Evolutionary conservation across 805 yeast species (phyloP), one percentile per base, ranked within the genome.

Genomic region (Ogataea zsoltii): DNA sequence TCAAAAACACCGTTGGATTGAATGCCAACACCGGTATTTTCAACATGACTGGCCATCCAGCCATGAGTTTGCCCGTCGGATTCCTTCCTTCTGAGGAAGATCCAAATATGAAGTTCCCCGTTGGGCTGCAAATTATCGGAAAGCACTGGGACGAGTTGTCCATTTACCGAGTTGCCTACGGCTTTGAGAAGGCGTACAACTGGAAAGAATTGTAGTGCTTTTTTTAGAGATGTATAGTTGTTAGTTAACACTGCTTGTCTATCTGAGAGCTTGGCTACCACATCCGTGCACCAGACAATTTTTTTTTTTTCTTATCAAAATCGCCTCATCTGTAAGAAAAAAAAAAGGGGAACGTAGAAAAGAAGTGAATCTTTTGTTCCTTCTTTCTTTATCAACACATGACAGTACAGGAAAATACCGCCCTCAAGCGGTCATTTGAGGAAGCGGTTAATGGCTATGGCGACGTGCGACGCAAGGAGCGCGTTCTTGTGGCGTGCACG

Each of bases 41-140:
- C 55, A 60, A 68, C 46, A 58, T 61, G 41, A 63, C 68, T 16
- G 72, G 72, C 10, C 70, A 68, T 47, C 72, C 72, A 16, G 69
- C 70, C 2, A 33, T 68, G 51, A 63, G 60, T 34, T 50, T 68
- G 17, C 71, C 72, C 2, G 53, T 62, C 29, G 69, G 70, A 3
- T 53, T 63, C 46, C 50, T 68, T 39, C 59, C 63, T 11, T 53
- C 63, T 7, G 16, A 46, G 5, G 70, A 66, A 33, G 64, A 63
- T 23, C 61, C 62, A n/a, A 59, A 57, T 11, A 46, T 53, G 42
- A 63, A 58, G 36, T 58, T 68, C 35, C 73, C 73, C 12, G 67
- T 65, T 13, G 69, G 70, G 15, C 44, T 68, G 44, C 72, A 68
- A 49, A 53, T 68, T 1, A 56, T 68, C 19, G 70, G 68, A 14